phyloP scores from a whole-genome alignment of 2,329 filamentous ascomycete genomes.

The Apiospora malaysiana region DNA sequence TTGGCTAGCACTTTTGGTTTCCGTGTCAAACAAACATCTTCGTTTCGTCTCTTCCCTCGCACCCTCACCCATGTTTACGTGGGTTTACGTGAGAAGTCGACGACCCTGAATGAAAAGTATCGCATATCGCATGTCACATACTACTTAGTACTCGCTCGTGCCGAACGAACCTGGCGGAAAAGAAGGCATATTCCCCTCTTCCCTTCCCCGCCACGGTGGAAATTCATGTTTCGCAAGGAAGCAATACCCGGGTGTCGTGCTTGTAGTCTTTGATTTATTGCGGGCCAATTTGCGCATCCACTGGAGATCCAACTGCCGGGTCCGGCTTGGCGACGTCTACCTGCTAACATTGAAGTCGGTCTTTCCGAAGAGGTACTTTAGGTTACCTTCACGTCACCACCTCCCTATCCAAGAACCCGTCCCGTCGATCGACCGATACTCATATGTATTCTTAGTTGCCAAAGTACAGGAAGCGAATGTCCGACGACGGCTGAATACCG shows the following conservation, averaged over 20 bases:
- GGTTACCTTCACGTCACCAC: neutral
- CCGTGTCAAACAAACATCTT: neutral
- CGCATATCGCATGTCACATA: neutral
- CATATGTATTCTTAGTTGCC: neutral
- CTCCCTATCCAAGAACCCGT: neutral
- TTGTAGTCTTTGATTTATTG: constrained; percentile 2
- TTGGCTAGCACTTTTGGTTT: neutral
- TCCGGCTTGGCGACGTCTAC: constrained; percentile 4
- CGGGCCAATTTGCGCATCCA: neutral
- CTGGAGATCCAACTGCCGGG: constrained; percentile 7
- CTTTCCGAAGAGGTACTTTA: neutral
- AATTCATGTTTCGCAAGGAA: neutral
- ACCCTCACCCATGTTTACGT: neutral
- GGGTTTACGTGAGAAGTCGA: neutral
- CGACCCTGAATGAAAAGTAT: neutral
- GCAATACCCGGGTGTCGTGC: neutral
- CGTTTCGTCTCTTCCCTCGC: constrained; percentile 6
- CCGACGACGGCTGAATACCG: neutral
- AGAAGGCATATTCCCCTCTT: constrained; percentile 8
- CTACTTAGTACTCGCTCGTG: neutral
- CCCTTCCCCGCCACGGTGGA: neutral
- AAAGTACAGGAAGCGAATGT: neutral
- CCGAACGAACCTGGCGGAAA: neutral
- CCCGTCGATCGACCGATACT: neutral
- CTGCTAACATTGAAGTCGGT: neutral